These are phyloP conservation scores for Sclerotinia glacialis DNA, from an alignment of 2,329 filamentous ascomycete species.

Conservation along the genomic window DNA sequence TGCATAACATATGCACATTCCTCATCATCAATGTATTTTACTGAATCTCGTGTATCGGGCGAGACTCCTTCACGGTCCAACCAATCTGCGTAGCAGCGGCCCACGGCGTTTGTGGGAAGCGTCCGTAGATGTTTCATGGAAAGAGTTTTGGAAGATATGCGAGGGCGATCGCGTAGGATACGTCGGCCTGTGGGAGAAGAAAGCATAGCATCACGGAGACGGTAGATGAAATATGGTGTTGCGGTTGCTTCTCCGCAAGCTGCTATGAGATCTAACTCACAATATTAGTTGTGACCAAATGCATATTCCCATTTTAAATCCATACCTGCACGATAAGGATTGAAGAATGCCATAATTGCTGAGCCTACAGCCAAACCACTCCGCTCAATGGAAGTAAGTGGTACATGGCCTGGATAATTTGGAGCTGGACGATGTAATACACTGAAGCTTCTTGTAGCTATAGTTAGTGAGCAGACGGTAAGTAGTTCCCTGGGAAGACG, in stretches of 20 bases:
- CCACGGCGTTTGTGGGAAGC: slow-evolving; percentile 71
- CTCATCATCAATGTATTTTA: slow-evolving; percentile 89
- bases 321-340: slow-evolving; percentile 76
- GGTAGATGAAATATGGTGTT: slow-evolving; percentile 90
- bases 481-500: slow-evolving; percentile 34
- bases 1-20: slow-evolving; percentile 99
- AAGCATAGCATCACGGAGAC: slow-evolving; percentile 91
- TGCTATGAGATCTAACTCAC: slow-evolving; percentile 75
- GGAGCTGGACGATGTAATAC: slow-evolving; percentile 70
- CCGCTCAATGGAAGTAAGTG: slow-evolving; percentile 75
- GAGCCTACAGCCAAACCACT: slow-evolving; percentile 66
- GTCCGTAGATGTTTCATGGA: slow-evolving; percentile 65
- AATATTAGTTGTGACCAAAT: slow-evolving; percentile 11
- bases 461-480: slow-evolving; percentile 31
- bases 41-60: slow-evolving; percentile 78
- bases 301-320: not conserved
- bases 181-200: slow-evolving; percentile 76
- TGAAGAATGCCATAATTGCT: slow-evolving; percentile 60
- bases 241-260: slow-evolving; percentile 92
- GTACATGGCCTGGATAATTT: slow-evolving; percentile 68
- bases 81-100: slow-evolving; percentile 81
- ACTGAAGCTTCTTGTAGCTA: slow-evolving; percentile 59
- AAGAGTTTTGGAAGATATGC: slow-evolving; percentile 73
- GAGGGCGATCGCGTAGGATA: slow-evolving; percentile 85
- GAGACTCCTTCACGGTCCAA: slow-evolving; percentile 91